Base-by-base conservation (phyloP, 1,139 yeast genomes). In the Saccharomyces hybrid region DNA sequence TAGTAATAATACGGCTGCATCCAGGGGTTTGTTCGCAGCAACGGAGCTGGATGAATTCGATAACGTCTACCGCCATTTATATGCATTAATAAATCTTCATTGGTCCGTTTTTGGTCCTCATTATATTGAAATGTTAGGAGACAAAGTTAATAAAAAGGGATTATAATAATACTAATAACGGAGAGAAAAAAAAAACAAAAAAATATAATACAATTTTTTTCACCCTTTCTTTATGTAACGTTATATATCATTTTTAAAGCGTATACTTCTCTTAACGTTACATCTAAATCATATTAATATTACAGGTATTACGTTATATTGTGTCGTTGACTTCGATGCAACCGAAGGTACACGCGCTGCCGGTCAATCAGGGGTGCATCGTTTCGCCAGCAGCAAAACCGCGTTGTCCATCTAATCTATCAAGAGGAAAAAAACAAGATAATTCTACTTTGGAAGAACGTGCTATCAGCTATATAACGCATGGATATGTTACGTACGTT, bases 41-140 rank as follows among this genome's bases (percentile, higher is more conserved):
- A 55, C 64, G 27, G 72, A 70, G 21, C 58, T 68, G 59, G 70
- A 67, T 38, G 72, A 69, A 52, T 65, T 66, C 50, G 70, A 67
- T 50, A 67, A 64, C 56, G 62, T 67, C 27, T 68, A 65, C 52
- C 69, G 69, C 50, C 71, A 69, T 56, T 50, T 70, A 32, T 68
- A 68, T 55, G 66, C 71, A 7, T 64, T 68, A 28, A 65, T 68
- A 38, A 67, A 67, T 51, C 61, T 70, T 49, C 71, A 70, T 53
- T 70, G 73, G 73, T 69, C 72, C 14, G 73, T 70, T n/a, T 67
- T 69, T 52, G 71, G 71, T 12, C 57, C 60, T 26, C 68, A 69
- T 56, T 70, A 70, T 52, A 53, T 64, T 49, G 71, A 68, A 28
- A 56, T 62, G 28, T 53, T 69, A 51, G 63, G 64, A 24, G 69